These are phyloP conservation scores for Pseudogymnoascus destructans DNA, from an alignment of 2,329 filamentous ascomycete species.

Conservation along the genomic window DNA sequence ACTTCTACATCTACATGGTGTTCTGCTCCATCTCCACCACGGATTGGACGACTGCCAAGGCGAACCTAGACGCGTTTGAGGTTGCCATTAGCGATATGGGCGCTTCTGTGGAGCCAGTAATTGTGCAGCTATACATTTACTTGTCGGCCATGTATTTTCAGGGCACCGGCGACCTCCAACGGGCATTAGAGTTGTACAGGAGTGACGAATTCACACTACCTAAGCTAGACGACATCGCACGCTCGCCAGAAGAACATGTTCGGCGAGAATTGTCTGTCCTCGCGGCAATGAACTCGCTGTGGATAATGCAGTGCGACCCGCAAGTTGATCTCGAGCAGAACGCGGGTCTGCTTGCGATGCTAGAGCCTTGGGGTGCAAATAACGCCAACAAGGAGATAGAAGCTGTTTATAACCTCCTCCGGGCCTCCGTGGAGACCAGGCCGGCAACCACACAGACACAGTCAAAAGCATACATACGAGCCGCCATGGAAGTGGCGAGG, in stretches of 20 bases:
- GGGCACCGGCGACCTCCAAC: conserved; percentile 58
- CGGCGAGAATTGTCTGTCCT: conserved; percentile 54
- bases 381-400: conserved; percentile 64
- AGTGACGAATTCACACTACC: conserved; percentile 44
- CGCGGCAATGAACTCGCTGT: conserved; percentile 53
- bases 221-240: conserved; percentile 24
- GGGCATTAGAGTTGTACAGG: conserved; percentile 54
- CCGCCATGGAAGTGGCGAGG: conserved; percentile 57
- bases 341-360: conserved; percentile 45
- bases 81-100: conserved; percentile 17
- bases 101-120: conserved; percentile 17
- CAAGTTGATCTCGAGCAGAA: conserved; percentile 46
- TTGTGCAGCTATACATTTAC: conserved; percentile 36
- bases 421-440: conserved; percentile 51
- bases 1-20: conserved; percentile 23
- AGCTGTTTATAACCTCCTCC: conserved; percentile 64
- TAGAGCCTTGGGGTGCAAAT: conserved; percentile 53
- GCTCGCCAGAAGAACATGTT: conserved; percentile 34
- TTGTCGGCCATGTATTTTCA: conserved; percentile 65
- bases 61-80: conserved; percentile 18
- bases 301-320: conserved; percentile 54
- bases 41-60: conserved; percentile 23
- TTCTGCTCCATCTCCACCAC: conserved; percentile 22
- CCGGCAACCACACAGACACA: conserved; percentile 56
- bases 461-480: conserved; percentile 65